Evolutionary conservation across 2,329 filamentous ascomycete species (phyloP).

Genomic region (Fusarium buharicum): DNA sequence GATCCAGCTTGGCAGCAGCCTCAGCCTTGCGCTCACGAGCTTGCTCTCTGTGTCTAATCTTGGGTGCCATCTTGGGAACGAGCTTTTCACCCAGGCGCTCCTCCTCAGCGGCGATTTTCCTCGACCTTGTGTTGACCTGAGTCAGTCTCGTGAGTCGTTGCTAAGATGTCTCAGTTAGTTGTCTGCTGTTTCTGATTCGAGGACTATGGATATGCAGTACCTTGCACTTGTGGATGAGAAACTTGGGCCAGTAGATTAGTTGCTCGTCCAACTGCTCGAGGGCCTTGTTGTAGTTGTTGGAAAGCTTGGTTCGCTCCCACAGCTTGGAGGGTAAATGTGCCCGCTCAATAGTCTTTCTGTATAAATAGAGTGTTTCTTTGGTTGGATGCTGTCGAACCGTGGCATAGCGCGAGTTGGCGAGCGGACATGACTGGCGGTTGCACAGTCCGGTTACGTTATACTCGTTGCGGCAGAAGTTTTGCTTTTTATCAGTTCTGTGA

Average conservation of each 20-base stretch:
- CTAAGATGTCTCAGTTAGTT: too few species aligned
- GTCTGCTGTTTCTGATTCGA: too few species aligned
- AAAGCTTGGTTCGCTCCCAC: slow-evolving; percentile 93
- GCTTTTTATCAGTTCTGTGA: slow-evolving; percentile 78
- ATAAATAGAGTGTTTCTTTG: slow-evolving; percentile 88
- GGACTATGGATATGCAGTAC: too few species aligned
- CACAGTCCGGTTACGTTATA: slow-evolving; percentile 87
- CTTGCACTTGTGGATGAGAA: slow-evolving; percentile 94
- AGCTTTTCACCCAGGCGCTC: slow-evolving; percentile 88
- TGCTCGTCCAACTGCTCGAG: slow-evolving; percentile 87
- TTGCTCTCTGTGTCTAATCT: slow-evolving; percentile 80
- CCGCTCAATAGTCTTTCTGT: slow-evolving; percentile 95
- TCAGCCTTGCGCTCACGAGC: slow-evolving; percentile 81
- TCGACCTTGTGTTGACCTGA: slow-evolving; percentile 86
- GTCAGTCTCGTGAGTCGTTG: slow-evolving; percentile 91
- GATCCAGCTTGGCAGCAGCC: slow-evolving; percentile 90
- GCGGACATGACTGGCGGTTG: slow-evolving; percentile 87
- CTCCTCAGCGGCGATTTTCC: slow-evolving; percentile 86
- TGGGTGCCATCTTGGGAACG: slow-evolving; percentile 90
- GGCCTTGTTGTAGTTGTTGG: slow-evolving; percentile 89
- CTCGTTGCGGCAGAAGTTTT: slow-evolving; percentile 96
- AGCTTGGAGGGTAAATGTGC: slow-evolving; percentile 88
- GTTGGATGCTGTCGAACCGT: slow-evolving; percentile 86
- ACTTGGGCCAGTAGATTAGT: slow-evolving; percentile 94
- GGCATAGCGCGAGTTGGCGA: slow-evolving; percentile 92